phyloP scores from a whole-genome alignment of 1,284 basidiomycete genomes.

The Fistulinella cinereoalba region DNA sequence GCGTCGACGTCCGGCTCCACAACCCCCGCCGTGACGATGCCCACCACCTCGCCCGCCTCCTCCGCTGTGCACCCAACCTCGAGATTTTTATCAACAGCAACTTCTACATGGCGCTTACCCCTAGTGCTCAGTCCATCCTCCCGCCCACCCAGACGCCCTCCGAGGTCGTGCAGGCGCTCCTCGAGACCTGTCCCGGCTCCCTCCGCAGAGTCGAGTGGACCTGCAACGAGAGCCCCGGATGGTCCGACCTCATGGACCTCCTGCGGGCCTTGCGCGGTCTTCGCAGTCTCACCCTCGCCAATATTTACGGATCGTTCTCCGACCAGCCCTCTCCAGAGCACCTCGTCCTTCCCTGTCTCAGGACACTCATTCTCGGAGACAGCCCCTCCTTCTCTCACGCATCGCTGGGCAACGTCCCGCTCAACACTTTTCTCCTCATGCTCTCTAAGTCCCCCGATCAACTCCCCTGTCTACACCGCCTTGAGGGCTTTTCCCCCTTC shows the following conservation, averaged over 20 bases:
- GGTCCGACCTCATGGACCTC: conserved; percentile 27
- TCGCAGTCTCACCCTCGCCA: conserved; percentile 34
- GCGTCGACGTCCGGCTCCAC: conserved; percentile 40
- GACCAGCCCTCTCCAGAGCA: conserved; percentile 18
- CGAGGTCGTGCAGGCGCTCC: conserved; percentile 25
- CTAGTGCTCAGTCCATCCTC: conserved; percentile 20
- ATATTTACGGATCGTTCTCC: conserved; percentile 32
- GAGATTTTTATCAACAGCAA: conserved; percentile 37
- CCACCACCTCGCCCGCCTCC: conserved; percentile 34
- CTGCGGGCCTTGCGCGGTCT: conserved; percentile 23
- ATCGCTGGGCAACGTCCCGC: conserved; percentile 34
- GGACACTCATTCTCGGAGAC: conserved; percentile 40
- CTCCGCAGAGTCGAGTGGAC: conserved; percentile 34
- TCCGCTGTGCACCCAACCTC: conserved; percentile 38
- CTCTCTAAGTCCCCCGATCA: conserved; percentile 34
- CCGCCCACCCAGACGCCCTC: conserved; percentile 24
- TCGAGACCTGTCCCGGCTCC: conserved; percentile 22
- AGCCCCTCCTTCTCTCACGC: conserved; percentile 39
- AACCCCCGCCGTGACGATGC: conserved; percentile 25
- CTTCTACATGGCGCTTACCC: conserved; percentile 25
- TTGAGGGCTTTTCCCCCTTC: conserved; percentile 44
- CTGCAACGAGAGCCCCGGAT: conserved; percentile 29
- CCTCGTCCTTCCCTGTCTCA: conserved; percentile 36
- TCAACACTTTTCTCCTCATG: conserved; percentile 40
- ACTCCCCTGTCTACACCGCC: conserved; percentile 38